phyloP scores from a whole-genome alignment of 2,329 filamentous ascomycete species.

The Penicillium rolfsii region DNA sequence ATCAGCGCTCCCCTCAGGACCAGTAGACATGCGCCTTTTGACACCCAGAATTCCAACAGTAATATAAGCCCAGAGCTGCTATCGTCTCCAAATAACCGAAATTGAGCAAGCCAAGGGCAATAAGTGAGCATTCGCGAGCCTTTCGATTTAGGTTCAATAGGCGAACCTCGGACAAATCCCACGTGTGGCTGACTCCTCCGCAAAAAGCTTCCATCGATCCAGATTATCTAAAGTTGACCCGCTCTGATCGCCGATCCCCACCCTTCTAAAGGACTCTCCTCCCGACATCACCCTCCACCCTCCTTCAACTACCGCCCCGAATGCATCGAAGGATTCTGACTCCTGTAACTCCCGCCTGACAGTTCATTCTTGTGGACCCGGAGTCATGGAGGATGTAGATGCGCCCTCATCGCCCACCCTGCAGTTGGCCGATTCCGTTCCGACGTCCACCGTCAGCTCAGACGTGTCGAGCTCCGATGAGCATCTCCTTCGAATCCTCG shows the following conservation, averaged over 20 bases:
- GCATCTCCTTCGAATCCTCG: conserved; percentile 50
- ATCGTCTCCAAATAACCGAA: not conserved
- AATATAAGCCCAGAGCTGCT: not conserved
- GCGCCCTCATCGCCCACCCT: conserved; percentile 3
- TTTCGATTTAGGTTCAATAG: not conserved
- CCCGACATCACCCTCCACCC: conserved; percentile 5
- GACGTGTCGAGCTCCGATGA: conserved; percentile 31
- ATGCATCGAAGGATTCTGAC: not conserved
- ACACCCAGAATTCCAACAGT: not conserved
- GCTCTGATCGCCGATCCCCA: conserved; percentile 25
- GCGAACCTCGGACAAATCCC: not conserved
- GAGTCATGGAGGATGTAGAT: conserved; percentile 23
- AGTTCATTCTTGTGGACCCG: not conserved
- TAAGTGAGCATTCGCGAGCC: not conserved
- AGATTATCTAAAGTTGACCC: conserved; percentile 30
- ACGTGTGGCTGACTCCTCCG: conserved; percentile 1
- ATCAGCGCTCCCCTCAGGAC: too few species aligned
- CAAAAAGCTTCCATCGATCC: conserved; percentile 3
- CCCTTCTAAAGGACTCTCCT: conserved; percentile 9
- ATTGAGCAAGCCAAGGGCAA: not conserved
- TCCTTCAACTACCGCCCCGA: conserved; percentile 5
- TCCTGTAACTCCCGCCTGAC: not conserved
- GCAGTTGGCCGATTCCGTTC: conserved; percentile 11
- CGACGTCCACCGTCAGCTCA: conserved; percentile 17
- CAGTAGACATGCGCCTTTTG: not conserved